Conservation (phyloP, 2,329 filamentous ascomycete genomes). For the Paecilomyces dactylethromorphus region DNA sequence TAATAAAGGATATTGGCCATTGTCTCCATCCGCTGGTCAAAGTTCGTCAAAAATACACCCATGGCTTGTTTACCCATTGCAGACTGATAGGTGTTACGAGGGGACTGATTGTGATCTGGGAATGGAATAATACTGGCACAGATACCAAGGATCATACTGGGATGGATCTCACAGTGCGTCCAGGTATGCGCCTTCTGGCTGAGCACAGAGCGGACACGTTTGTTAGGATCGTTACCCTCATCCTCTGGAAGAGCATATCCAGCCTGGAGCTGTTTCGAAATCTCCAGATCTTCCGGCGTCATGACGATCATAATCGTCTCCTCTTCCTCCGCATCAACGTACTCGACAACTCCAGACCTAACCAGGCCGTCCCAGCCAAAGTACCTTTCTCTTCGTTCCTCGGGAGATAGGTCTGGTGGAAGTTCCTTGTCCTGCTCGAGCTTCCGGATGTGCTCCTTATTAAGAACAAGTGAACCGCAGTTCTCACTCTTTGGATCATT, state of each 20-base stretch:
- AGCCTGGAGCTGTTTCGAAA: conserved; percentile 62
- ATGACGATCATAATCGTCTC: conserved; percentile 99
- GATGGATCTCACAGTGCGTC: conserved; percentile 98
- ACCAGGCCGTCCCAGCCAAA: conserved; percentile 88
- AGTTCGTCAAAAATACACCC: conserved; percentile 98
- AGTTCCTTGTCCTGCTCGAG: conserved; percentile 68
- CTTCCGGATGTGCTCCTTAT: conserved; percentile 71
- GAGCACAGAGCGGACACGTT: conserved; percentile 78
- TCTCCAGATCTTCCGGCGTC: conserved; percentile 90
- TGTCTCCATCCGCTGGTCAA: conserved; percentile 94
- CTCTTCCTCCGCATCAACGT: conserved; percentile 95
- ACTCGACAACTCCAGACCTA: conserved; percentile 81
- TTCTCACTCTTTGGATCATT: conserved; percentile 70
- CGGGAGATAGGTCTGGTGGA: conserved; percentile 52
- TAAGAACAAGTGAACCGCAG: conserved; percentile 71
- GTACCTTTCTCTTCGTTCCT: conserved; percentile 53
- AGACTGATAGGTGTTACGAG: conserved; percentile 97
- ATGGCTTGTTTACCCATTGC: conserved; percentile 99
- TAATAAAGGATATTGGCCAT: conserved; percentile 99
- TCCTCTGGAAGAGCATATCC: conserved; percentile 57
- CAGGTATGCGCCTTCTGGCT: conserved; percentile 86
- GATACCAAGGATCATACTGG: conserved; percentile 97
- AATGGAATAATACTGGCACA: conserved; percentile 99
- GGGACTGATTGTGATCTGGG: conserved; percentile 96
- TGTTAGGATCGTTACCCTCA: conserved; percentile 66